These are phyloP conservation scores for Erodium maritimum DNA, from an alignment of 345 rosid species.

Conservation along the genomic window DNA sequence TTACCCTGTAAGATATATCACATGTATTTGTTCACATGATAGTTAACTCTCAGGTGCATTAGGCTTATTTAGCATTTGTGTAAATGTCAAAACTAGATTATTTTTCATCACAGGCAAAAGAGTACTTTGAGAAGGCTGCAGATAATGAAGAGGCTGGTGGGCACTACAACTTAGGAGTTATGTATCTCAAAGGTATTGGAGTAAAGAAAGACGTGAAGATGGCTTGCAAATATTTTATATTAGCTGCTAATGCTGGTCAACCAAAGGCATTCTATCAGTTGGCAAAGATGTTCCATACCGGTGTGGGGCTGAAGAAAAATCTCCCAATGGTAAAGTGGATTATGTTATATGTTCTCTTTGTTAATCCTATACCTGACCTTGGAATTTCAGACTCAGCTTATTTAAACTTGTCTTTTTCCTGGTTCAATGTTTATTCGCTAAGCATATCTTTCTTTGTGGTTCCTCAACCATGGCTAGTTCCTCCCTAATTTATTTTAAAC, in stretches of 20 bases:
- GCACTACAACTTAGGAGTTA: conserved; percentile 90
- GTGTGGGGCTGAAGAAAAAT: conserved; percentile 83
- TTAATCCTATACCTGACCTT: neutral
- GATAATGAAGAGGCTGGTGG: conserved; percentile 70
- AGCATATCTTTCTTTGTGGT: neutral
- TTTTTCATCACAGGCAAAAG: conserved; percentile 58
- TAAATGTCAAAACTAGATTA: neutral
- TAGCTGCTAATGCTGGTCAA: conserved; percentile 90
- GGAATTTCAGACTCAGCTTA: neutral
- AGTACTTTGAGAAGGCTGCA: conserved; percentile 89
- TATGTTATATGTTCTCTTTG: neutral
- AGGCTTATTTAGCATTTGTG: neutral
- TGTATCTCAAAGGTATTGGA: conserved; percentile 83
- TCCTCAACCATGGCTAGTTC: too few species aligned
- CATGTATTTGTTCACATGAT: too few species aligned
- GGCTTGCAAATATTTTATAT: conserved; percentile 59
- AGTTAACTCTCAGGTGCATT: neutral
- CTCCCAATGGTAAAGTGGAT: conserved; percentile 45
- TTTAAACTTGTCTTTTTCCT: neutral
- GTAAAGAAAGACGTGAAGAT: conserved; percentile 75
- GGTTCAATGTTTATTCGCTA: too few species aligned
- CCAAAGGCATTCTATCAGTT: conserved; percentile 97
- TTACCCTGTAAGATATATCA: too few species aligned
- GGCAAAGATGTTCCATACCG: conserved; percentile 96
- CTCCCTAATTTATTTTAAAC: neutral